Percentiles rank a stretch among this genome's conserved stretches.
Evolutionary conservation across 768 basidiomycete species (phyloP).

Genomic region (Megacollybia marginata): DNA sequence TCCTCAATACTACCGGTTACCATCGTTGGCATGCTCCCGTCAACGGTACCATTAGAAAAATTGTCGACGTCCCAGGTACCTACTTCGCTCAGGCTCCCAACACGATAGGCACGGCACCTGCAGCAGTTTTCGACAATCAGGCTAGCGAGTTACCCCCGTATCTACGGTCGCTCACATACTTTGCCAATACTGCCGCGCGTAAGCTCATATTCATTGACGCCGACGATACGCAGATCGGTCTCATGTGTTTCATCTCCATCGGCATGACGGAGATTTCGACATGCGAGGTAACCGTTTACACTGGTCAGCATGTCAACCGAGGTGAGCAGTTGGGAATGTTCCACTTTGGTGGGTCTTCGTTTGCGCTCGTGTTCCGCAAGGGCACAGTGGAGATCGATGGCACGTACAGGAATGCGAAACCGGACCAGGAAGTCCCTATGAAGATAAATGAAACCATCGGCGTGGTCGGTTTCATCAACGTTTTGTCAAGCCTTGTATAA

Average conservation of each 20-base stretch:
- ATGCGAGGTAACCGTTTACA: constrained; percentile 33
- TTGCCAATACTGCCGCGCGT: constrained; percentile 32
- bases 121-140: neutral
- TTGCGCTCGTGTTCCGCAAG: too few species aligned
- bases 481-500: too few species aligned
- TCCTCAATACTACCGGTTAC: constrained; percentile 36
- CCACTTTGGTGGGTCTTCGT: too few species aligned
- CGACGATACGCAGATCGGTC: constrained; percentile 28
- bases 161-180: constrained; percentile 10
- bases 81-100: constrained; percentile 26
- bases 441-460: too few species aligned
- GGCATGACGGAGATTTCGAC: constrained; percentile 47
- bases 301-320: constrained; percentile 31
- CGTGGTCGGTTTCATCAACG: too few species aligned
- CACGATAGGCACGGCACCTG: constrained; percentile 5
- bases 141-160: neutral
- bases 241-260: constrained; percentile 32
- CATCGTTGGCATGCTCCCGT: constrained; percentile 48
- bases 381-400: too few species aligned
- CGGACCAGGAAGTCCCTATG: too few species aligned
- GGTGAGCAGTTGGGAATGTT: constrained; percentile 26
- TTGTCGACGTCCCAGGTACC: constrained; percentile 30
- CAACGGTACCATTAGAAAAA: constrained; percentile 22
- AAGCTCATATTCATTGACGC: constrained; percentile 36
- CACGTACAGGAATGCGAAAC: too few species aligned